These are phyloP conservation scores for Phytophthora ohioensis DNA, from an alignment of 352 stramenopile genomes.

Conservation along the genomic window DNA sequence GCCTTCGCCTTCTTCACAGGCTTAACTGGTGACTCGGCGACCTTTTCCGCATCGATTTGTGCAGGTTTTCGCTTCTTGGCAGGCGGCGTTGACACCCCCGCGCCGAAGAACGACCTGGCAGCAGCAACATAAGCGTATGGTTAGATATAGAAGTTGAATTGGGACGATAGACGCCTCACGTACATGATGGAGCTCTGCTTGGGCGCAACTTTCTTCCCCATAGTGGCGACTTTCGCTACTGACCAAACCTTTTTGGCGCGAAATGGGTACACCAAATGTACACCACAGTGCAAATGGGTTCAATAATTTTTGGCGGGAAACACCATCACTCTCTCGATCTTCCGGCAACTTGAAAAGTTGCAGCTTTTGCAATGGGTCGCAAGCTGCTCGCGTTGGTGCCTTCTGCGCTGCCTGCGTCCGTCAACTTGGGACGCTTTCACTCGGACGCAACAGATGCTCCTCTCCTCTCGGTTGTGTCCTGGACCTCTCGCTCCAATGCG, in stretches of 20 bases:
- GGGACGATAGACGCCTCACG: constrained; percentile 3
- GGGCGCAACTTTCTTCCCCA: constrained; percentile 41
- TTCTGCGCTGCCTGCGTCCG: constrained; percentile 37
- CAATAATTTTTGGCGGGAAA: constrained; percentile 31
- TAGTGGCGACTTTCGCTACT: constrained; percentile 17
- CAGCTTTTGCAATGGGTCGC: constrained; percentile 39
- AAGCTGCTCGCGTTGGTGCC: constrained; percentile 66
- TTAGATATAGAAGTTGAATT: background rate
- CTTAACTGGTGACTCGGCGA: constrained; percentile 5
- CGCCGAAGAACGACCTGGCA: constrained; percentile 69
- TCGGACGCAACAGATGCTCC: constrained; percentile 61
- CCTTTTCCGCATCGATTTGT: constrained; percentile 19
- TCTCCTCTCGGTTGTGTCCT: constrained; percentile 60
- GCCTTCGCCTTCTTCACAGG: constrained; percentile 36
- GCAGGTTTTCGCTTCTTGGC: constrained; percentile 41
- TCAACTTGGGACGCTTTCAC: constrained; percentile 72
- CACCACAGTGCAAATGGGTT: constrained; percentile 3
- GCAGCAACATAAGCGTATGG: background rate
- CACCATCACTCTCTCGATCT: constrained; percentile 19
- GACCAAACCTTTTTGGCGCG: constrained; percentile 14
- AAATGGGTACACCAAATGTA: constrained; percentile 5
- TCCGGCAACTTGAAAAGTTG: constrained; percentile 7
- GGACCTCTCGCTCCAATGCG: constrained; percentile 40
- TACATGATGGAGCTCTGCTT: constrained; percentile 80
- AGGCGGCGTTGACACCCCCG: constrained; percentile 27